phyloP scores from a whole-genome alignment of 352 stramenopile genomes.

The Phytophthora pistaciae region DNA sequence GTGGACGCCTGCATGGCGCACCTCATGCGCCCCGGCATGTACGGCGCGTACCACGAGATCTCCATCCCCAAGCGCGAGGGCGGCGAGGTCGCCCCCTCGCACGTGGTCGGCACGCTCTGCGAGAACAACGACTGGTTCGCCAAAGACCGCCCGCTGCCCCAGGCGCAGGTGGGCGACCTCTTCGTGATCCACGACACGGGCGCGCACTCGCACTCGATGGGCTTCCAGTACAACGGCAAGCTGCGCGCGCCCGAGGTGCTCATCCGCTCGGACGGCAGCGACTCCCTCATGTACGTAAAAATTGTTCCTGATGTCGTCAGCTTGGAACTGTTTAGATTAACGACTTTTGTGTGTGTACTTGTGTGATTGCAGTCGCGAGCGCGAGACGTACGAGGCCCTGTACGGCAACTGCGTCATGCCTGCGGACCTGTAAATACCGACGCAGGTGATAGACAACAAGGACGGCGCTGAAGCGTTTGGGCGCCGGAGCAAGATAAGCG shows the following conservation, averaged over 20 bases:
- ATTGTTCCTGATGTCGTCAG: neutral
- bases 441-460: conserved; percentile 24
- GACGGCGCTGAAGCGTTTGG: conserved; percentile 9
- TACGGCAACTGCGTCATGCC: conserved; percentile 86
- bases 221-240: conserved; percentile 95
- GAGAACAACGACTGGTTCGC: conserved; percentile 95
- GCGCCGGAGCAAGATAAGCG: conserved; percentile 11
- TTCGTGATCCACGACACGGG: conserved; percentile 93
- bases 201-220: conserved; percentile 93
- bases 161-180: conserved; percentile 81
- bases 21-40: conserved; percentile 93
- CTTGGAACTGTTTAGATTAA: neutral
- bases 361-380: conserved; percentile 58
- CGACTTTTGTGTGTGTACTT: conserved; percentile 8
- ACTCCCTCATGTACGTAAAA: conserved; percentile 74
- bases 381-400: conserved; percentile 78
- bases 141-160: conserved; percentile 81
- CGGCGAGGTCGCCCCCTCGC: conserved; percentile 45
- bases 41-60: conserved; percentile 92
- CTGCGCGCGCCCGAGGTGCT: conserved; percentile 90
- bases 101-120: conserved; percentile 90
- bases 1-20: conserved; percentile 92
- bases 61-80: conserved; percentile 72
- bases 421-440: conserved; percentile 45
- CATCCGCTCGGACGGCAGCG: conserved; percentile 57